Percentiles rank a stretch among this genome's conserved stretches.
These are phyloP conservation scores for Alternaria ethzedia DNA, from an alignment of 2,329 filamentous ascomycete species.

Conservation along the genomic window DNA sequence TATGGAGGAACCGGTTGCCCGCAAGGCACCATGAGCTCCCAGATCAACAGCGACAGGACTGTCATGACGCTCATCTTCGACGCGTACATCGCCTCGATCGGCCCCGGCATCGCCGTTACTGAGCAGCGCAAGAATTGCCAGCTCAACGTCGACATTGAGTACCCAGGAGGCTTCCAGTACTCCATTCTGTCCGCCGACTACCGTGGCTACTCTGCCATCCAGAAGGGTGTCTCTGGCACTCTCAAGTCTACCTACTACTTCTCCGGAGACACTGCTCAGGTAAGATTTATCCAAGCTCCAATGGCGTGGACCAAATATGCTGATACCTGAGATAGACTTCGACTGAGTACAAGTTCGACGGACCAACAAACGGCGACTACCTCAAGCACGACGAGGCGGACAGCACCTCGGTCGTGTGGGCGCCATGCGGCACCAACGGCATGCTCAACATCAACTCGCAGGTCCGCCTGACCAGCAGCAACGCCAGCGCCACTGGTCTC, in stretches of 20 bases:
- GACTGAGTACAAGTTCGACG: conserved; percentile 50
- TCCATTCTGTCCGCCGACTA: conserved; percentile 60
- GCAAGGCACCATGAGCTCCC: conserved; percentile 51
- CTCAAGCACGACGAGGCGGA: conserved; percentile 52
- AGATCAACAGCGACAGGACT: conserved; percentile 53
- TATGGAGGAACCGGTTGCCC: conserved; percentile 59
- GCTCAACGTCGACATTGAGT: conserved; percentile 59
- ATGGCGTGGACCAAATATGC: not conserved
- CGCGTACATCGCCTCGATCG: conserved; percentile 58
- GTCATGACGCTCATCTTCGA: conserved; percentile 62
- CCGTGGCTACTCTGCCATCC: conserved; percentile 58
- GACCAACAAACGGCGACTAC: conserved; percentile 48
- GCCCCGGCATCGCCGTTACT: conserved; percentile 50
- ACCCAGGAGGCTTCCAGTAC: conserved; percentile 61
- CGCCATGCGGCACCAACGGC: conserved; percentile 58
- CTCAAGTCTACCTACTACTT: conserved; percentile 64
- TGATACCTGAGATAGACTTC: conserved; percentile 34
- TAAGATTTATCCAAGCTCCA: conserved; percentile 16
- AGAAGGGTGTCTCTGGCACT: conserved; percentile 55
- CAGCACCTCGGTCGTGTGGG: conserved; percentile 58
- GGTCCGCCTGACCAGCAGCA: conserved; percentile 48
- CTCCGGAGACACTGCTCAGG: conserved; percentile 55
- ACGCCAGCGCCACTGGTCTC: conserved; percentile 45
- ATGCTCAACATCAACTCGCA: conserved; percentile 63
- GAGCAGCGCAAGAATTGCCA: conserved; percentile 62